Percentiles rank a stretch among this genome's conserved stretches.
Conservation (phyloP, 345 rosid species). For the Raphanus sativus region DNA sequence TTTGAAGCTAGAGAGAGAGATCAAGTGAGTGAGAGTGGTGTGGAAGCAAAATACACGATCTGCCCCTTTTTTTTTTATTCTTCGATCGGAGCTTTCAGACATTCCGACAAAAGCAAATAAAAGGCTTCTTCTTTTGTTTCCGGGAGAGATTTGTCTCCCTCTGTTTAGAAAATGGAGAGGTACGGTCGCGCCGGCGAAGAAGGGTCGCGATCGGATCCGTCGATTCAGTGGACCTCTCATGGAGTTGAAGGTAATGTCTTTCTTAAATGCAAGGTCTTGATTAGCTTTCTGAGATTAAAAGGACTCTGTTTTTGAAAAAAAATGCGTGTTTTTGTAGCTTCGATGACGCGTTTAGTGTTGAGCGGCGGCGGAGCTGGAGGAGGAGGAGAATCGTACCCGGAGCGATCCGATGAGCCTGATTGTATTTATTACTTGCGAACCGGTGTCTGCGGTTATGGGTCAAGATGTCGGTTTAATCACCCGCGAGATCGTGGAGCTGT, state of each 20-base stretch:
- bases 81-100: constrained; percentile 49
- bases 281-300: constrained; percentile 23
- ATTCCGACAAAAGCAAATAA: constrained; percentile 29
- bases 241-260: constrained; percentile 58
- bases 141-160: constrained; percentile 19
- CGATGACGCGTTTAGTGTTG: constrained; percentile 62
- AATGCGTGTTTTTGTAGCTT: constrained; percentile 29
- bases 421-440: constrained; percentile 85
- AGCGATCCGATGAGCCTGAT: constrained; percentile 72
- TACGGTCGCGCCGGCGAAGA: constrained; percentile 55
- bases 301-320: neutral
- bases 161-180: constrained; percentile 56
- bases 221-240: constrained; percentile 61
- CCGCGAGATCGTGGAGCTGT: constrained; percentile 84
- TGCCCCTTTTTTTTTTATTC: constrained; percentile 5
- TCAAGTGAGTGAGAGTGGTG: constrained; percentile 41
- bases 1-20: constrained; percentile 37
- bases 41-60: constrained; percentile 27
- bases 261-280: neutral
- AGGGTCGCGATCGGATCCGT: constrained; percentile 69
- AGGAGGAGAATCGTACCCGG: constrained; percentile 58
- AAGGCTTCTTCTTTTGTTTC: constrained; percentile 4
- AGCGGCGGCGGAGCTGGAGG: constrained; percentile 7
- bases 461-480: constrained; percentile 95
- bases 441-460: constrained; percentile 80